phyloP scores from a whole-genome alignment of 192 early-diverging fungal genomes.

The Funneliformis mosseae region DNA sequence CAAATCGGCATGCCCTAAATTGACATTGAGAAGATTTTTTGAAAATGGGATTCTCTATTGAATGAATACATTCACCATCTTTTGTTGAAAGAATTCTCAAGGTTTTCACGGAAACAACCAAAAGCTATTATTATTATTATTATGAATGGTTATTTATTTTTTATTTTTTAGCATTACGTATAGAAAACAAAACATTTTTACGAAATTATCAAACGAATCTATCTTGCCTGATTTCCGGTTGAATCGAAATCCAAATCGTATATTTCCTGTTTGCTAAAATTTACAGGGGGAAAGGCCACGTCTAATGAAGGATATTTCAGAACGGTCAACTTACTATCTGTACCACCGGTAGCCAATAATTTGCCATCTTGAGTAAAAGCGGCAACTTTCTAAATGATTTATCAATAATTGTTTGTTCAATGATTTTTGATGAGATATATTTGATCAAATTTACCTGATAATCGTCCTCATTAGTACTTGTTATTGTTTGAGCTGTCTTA shows the following conservation, averaged over 20 bases:
- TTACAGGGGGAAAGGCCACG: conserved; percentile 48
- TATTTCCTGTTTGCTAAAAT: conserved; percentile 63
- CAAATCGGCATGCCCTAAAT: conserved; percentile 58
- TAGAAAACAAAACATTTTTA: background rate
- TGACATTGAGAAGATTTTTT: conserved; percentile 47
- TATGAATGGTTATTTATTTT: background rate
- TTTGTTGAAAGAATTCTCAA: conserved; percentile 48
- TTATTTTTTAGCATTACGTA: background rate
- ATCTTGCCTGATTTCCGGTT: conserved; percentile 25
- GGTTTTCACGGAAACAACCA: conserved; percentile 50
- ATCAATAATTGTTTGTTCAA: background rate
- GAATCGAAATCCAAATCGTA: conserved; percentile 68
- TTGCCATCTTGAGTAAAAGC: conserved; percentile 69
- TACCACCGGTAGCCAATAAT: conserved; percentile 65
- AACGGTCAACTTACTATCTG: conserved; percentile 65
- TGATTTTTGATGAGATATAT: too few relatives aligned
- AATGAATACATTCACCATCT: conserved; percentile 50
- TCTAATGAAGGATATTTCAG: conserved; percentile 66
- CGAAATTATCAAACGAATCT: background rate
- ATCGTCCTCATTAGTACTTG: conserved; percentile 53
- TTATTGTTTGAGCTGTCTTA: conserved; percentile 47
- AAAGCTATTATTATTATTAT: conserved; percentile 42
- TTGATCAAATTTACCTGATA: conserved; percentile 53
- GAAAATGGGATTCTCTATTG: conserved; percentile 44
- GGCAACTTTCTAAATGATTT: conserved; percentile 51